Conservation (phyloP, 805 yeast genomes). For the Yarrowia sp. region DNA sequence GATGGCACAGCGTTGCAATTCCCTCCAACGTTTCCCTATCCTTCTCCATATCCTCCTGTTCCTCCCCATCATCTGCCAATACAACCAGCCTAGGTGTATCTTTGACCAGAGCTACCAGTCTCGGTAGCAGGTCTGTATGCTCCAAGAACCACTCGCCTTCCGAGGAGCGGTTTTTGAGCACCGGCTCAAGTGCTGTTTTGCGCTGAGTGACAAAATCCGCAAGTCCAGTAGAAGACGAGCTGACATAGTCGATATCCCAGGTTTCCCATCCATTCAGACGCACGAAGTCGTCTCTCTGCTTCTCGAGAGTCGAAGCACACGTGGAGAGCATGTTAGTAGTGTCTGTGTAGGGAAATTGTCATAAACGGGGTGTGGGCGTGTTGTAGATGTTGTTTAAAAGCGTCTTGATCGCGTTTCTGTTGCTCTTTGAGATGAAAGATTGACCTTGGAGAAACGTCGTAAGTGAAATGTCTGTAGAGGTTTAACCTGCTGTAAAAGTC, state of each 20-base stretch:
- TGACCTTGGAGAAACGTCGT: no score
- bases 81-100: constrained; percentile 43
- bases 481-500: neutral
- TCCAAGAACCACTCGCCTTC: constrained; percentile 35
- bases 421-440: neutral
- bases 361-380: neutral
- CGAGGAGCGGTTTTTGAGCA: constrained; percentile 1
- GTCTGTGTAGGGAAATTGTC: constrained; percentile 3
- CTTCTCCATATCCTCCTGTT: neutral
- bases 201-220: constrained; percentile 10
- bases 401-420: neutral
- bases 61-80: neutral
- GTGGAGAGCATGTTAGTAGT: constrained; percentile 20
- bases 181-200: constrained; percentile 1
- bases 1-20: constrained; percentile 40
- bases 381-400: no score
- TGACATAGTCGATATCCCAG: constrained; percentile 15
- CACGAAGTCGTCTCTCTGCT: constrained; percentile 33
- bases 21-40: constrained; percentile 39
- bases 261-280: constrained; percentile 29
- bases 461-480: no score
- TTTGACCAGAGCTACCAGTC: constrained; percentile 15
- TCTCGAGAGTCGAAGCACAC: constrained; percentile 35
- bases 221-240: constrained; percentile 5
- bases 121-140: constrained; percentile 24